Conservation (phyloP, 208 protist species). For the Blastocrithidia nonstop region DNA sequence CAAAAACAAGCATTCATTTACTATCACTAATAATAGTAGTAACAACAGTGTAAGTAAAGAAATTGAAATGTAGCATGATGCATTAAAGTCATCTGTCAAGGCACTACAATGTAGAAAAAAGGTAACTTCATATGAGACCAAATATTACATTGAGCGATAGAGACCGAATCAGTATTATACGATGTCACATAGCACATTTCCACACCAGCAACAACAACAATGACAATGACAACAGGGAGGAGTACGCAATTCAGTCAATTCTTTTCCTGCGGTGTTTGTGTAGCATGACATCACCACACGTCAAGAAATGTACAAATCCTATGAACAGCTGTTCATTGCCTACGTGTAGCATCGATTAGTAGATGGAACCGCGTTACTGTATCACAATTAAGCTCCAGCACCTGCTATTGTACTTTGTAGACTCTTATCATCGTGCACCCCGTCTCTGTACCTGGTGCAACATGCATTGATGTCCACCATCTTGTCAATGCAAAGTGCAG, state of each 20-base stretch:
- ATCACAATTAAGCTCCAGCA: conserved; percentile 43
- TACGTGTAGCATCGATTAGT: conserved; percentile 42
- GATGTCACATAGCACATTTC: too few species aligned
- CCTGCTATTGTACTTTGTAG: conserved; percentile 30
- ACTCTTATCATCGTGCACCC: conserved; percentile 26
- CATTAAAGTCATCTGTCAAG: too few species aligned
- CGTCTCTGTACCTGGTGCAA: conserved; percentile 21
- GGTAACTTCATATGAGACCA: too few species aligned
- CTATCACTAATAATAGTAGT: too few species aligned
- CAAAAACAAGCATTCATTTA: too few species aligned
- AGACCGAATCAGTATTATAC: too few species aligned
- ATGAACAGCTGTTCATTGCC: conserved; percentile 22
- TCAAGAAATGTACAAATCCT: conserved; percentile 34
- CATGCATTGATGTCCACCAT: conserved; percentile 18
- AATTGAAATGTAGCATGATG: too few species aligned
- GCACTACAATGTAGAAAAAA: too few species aligned
- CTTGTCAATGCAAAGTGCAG: conserved; percentile 8
- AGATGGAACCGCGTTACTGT: conserved; percentile 14
- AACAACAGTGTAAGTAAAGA: too few species aligned
- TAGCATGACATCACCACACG: conserved; percentile 7
- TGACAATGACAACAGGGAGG: conserved; percentile 5
- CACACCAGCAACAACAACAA: neutral
- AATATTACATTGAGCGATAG: too few species aligned
- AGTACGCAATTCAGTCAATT: conserved; percentile 1
- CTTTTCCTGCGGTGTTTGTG: neutral